Evolutionary conservation across 768 basidiomycete species (phyloP).

Genomic region (Leucocoprinus birnbaumii): DNA sequence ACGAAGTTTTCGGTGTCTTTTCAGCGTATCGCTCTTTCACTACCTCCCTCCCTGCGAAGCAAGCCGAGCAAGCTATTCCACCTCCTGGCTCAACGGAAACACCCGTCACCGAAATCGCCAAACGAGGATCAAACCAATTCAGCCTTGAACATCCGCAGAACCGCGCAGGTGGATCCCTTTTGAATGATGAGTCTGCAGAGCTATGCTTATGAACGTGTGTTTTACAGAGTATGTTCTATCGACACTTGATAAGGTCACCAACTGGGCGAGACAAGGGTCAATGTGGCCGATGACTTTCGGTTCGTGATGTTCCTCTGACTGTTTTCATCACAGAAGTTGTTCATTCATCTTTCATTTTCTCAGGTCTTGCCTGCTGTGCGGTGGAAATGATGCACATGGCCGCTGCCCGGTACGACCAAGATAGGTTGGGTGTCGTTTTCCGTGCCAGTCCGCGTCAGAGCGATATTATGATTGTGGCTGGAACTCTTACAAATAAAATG

Average conservation of each 20-base stretch:
- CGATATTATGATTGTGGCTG: slow-evolving; percentile 99
- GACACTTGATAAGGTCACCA: slow-evolving; percentile 93
- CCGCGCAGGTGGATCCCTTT: slow-evolving; percentile 62
- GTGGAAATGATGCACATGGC: slow-evolving; percentile 99
- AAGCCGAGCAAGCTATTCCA: slow-evolving; percentile 30
- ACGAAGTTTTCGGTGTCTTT: background rate
- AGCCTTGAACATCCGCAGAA: slow-evolving; percentile 89
- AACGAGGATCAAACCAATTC: slow-evolving; percentile 77
- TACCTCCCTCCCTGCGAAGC: slow-evolving; percentile 39
- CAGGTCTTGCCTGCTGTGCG: slow-evolving; percentile 96
- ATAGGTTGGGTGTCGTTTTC: slow-evolving; percentile 95
- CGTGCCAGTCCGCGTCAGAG: slow-evolving; percentile 98
- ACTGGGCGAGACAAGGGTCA: slow-evolving; percentile 96
- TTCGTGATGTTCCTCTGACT: slow-evolving; percentile 17
- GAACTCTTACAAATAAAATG: slow-evolving; percentile 99
- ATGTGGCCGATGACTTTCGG: slow-evolving; percentile 99
- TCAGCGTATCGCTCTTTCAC: slow-evolving; percentile 49
- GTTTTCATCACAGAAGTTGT: background rate
- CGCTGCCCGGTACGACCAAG: slow-evolving; percentile 97
- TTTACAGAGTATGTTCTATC: slow-evolving; percentile 91
- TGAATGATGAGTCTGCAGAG: background rate
- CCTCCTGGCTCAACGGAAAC: slow-evolving; percentile 35
- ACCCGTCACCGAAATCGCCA: slow-evolving; percentile 71
- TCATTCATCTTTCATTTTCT: slow-evolving; percentile 10
- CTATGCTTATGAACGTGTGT: background rate